phyloP scores from a whole-genome alignment of 169 alveolate genomes.

The Eimeria acervulina region DNA sequence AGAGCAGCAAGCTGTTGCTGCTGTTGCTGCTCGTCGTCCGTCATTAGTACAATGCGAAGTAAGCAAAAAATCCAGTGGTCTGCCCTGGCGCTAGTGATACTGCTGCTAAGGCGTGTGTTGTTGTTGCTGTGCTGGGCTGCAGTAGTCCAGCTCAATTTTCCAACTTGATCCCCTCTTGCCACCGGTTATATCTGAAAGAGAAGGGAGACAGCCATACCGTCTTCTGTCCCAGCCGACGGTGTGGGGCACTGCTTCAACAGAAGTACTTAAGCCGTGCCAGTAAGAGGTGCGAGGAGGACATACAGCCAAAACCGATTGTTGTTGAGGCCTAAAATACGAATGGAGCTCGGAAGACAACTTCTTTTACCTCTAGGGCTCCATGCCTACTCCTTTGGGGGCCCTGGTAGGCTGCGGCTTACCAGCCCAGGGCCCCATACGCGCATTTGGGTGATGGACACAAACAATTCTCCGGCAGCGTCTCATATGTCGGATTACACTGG shows the following conservation, averaged over 20 bases:
- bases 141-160: background rate
- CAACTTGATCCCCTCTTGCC: background rate
- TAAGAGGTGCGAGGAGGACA: background rate
- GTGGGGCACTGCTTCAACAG: background rate
- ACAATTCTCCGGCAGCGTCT: no score
- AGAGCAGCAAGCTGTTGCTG: conserved; percentile 74
- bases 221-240: background rate
- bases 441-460: no score
- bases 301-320: background rate
- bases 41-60: background rate
- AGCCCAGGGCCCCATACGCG: no score
- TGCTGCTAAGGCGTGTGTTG: background rate
- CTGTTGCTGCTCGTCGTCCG: conserved; percentile 74
- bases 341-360: background rate
- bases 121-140: background rate
- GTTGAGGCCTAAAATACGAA: background rate
- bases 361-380: background rate
- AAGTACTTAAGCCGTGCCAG: background rate
- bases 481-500: no score
- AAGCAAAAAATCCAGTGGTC: background rate
- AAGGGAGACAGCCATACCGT: background rate
- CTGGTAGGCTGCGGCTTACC: background rate
- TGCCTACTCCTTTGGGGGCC: background rate
- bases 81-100: background rate
- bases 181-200: background rate